phyloP scores from a whole-genome alignment of 345 rosid species.

The Arabis alpina region DNA sequence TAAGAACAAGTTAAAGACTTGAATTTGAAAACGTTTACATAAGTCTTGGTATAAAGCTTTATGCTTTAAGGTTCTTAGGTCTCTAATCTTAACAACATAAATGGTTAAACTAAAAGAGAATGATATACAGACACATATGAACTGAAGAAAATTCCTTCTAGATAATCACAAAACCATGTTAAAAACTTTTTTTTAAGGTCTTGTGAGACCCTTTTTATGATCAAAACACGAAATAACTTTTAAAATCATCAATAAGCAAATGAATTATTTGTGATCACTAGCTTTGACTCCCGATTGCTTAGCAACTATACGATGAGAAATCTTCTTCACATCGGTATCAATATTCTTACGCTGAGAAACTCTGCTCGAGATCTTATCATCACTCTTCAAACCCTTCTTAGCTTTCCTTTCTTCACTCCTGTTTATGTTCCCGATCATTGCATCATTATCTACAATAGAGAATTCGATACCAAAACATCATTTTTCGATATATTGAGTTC shows the following conservation, averaged over 20 bases:
- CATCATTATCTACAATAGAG: constrained; percentile 38
- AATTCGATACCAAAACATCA: not conserved
- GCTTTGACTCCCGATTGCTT: not conserved
- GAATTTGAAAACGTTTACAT: too few species aligned
- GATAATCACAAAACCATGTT: too few species aligned
- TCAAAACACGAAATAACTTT: not conserved
- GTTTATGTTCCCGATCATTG: constrained; percentile 40
- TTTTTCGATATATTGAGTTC: not conserved
- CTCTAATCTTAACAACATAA: too few species aligned
- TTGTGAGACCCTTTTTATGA: not conserved
- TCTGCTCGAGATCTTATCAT: constrained; percentile 8
- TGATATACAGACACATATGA: too few species aligned
- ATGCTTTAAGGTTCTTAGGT: too few species aligned
- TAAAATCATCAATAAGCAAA: not conserved
- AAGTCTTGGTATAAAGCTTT: too few species aligned
- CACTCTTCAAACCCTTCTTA: constrained; percentile 29
- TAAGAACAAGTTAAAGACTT: too few species aligned
- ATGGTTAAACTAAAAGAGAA: too few species aligned
- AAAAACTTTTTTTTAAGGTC: too few species aligned
- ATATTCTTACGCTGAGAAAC: constrained; percentile 30
- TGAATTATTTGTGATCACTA: constrained; percentile 24
- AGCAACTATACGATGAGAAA: constrained; percentile 1
- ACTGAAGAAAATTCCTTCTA: too few species aligned
- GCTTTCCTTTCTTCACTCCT: constrained; percentile 38
- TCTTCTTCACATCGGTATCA: constrained; percentile 17